These are phyloP conservation scores for Elymus sibiricus DNA, from an alignment of 176 grass and related monocot genomes.

Conservation along the genomic window DNA sequence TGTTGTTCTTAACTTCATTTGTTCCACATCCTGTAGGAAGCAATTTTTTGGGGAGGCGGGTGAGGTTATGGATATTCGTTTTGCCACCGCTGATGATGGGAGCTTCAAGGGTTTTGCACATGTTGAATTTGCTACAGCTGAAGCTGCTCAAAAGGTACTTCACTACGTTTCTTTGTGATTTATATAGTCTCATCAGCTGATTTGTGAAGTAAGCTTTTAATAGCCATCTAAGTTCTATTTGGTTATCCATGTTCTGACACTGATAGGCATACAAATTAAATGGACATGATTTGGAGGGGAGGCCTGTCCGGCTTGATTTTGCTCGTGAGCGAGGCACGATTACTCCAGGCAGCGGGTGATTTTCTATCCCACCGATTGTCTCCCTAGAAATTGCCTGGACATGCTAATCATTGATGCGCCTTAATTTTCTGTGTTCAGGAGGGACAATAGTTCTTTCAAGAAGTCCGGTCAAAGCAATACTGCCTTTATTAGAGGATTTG, in stretches of 20 bases:
- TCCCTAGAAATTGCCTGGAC: neutral
- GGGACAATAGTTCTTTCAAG: constrained; percentile 50
- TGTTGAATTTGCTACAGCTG: constrained; percentile 70
- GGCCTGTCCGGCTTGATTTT: constrained; percentile 52
- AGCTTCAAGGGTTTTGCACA: constrained; percentile 58
- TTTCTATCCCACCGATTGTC: neutral
- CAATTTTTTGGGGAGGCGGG: constrained; percentile 65
- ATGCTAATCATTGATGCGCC: neutral
- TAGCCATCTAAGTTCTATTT: neutral
- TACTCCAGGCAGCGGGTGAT: constrained; percentile 54
- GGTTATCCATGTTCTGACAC: neutral
- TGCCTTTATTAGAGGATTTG: constrained; percentile 71
- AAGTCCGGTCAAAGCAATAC: constrained; percentile 43
- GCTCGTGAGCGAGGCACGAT: constrained; percentile 45
- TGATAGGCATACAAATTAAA: constrained; percentile 53
- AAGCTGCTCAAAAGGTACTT: constrained; percentile 68
- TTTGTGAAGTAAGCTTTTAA: neutral
- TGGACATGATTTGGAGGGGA: constrained; percentile 54
- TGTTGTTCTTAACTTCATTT: neutral
- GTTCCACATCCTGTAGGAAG: constrained; percentile 28
- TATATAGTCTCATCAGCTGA: neutral
- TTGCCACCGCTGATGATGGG: constrained; percentile 43
- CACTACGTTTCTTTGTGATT: neutral
- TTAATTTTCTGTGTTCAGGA: constrained; percentile 37
- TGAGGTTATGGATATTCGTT: constrained; percentile 55